Evolutionary conservation across 257 asterid species (phyloP), one percentile per base, ranked within the genome.

Genomic region (Lycium ferocissimum): DNA sequence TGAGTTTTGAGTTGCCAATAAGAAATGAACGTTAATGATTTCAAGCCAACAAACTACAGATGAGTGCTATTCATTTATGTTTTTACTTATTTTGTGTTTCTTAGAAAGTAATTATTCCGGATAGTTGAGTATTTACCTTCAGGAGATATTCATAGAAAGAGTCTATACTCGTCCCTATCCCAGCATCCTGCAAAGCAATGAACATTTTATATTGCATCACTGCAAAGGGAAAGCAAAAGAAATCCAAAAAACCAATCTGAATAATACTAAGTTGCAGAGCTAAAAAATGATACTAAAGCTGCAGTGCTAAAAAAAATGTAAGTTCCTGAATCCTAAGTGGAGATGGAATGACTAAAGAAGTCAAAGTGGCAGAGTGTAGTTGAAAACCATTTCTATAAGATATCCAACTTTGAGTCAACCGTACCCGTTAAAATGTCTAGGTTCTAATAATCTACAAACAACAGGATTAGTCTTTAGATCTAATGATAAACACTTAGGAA

Each of bases 131-230:
- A 87, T 89, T 84, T 87, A 94, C 99, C 98, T 97, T 97, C 71
- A 97, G 89, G 66, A 97, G 97, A 89, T 97, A 97, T 88, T 97
- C 99, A 83, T 97, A 97, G 87, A 95, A 97, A 83, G 99, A 97
- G 92, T 96, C 99, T 86, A 96, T 93, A 90, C 99, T 96, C 79
- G 99, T 96, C 84, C 99, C 99, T 81, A 96, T 95, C 88, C 99
- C 99, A 80, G 99, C 98, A 91, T 96, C 99, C 99, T 96, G 93
- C 89, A 91, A 89, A 83, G 51, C 86, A 89, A 86, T 83, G 86
- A 61, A 82, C 26, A 84, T 70, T 83, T 71, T 75, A 63, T 26
- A 89, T 85, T 90, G 76, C n/a, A 79, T 38, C 57, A 84, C 35
- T 9, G 26, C 63, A 70, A 40, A 47, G 65, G 33, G 53, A 78